These are phyloP conservation scores for Boeremia exigua DNA, from an alignment of 2,329 filamentous ascomycete species.

Conservation along the genomic window DNA sequence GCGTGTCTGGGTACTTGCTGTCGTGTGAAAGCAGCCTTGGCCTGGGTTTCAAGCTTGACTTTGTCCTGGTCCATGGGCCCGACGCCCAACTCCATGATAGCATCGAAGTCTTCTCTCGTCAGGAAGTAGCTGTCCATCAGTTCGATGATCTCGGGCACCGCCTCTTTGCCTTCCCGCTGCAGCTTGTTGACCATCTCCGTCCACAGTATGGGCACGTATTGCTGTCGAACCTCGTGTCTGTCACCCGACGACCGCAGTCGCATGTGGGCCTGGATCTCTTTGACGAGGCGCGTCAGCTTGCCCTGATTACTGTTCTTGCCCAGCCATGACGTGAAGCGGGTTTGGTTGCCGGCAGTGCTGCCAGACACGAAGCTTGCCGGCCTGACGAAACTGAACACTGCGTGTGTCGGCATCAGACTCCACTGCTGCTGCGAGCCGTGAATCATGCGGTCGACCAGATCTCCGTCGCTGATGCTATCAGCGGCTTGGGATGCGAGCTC, in stretches of 20 bases:
- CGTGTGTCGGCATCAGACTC: constrained; percentile 97
- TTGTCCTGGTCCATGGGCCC: constrained; percentile 79
- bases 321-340: constrained; percentile 87
- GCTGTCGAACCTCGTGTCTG: constrained; percentile 89
- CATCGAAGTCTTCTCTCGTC: constrained; percentile 93
- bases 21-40: constrained; percentile 89
- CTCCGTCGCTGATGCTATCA: constrained; percentile 95
- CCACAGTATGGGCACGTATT: constrained; percentile 91
- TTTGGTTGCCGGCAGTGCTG: constrained; percentile 68
- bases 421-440: constrained; percentile 98
- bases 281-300: constrained; percentile 78
- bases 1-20: constrained; percentile 63
- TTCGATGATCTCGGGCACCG: constrained; percentile 82
- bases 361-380: constrained; percentile 88
- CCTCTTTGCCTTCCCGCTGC: constrained; percentile 79
- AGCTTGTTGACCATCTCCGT: constrained; percentile 76
- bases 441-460: constrained; percentile 96
- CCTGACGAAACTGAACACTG: constrained; percentile 90
- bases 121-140: constrained; percentile 98
- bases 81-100: constrained; percentile 87
- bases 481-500: constrained; percentile 88
- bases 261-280: constrained; percentile 98
- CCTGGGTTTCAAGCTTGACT: constrained; percentile 80
- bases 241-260: constrained; percentile 88
- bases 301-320: constrained; percentile 88